A percentile compares a stretch with the other conserved stretches of the same genome.
phyloP scores from a whole-genome alignment of 1,139 yeast genomes.

The Magnusiomyces fungicola region DNA sequence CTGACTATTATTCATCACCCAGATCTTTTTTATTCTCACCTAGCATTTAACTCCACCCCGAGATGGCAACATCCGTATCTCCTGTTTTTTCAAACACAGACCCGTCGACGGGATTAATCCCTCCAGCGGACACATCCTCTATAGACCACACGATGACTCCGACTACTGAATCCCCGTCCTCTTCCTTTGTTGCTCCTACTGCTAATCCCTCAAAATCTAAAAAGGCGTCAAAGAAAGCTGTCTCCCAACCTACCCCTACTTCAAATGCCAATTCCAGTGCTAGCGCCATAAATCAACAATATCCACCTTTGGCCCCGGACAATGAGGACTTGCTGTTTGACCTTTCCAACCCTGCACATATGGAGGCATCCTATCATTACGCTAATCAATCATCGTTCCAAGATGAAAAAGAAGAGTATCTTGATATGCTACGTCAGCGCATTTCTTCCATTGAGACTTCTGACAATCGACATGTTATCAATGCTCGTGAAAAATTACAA shows the following conservation, averaged over 20 bases:
- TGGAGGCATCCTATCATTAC: constrained; percentile 16
- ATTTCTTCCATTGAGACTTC: constrained; percentile 14
- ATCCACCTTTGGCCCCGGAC: constrained; percentile 7
- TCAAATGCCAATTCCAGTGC: neutral
- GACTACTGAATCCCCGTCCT: too few species aligned
- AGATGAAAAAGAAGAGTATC: constrained; percentile 22
- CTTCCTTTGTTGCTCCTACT: neutral
- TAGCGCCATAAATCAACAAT: neutral
- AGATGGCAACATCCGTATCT: too few species aligned
- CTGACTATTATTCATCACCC: too few species aligned
- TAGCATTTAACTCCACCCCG: too few species aligned
- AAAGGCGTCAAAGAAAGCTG: neutral
- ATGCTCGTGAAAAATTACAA: constrained; percentile 15
- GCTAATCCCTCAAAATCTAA: neutral
- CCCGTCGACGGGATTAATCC: too few species aligned
- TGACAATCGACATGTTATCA: constrained; percentile 15
- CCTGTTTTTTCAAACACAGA: too few species aligned
- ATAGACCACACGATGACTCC: too few species aligned
- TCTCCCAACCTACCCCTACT: too few species aligned
- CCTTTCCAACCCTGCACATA: constrained; percentile 12
- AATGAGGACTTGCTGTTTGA: constrained; percentile 16
- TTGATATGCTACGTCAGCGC: constrained; percentile 17
- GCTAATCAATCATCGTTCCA: constrained; percentile 17
- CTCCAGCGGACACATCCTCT: too few species aligned
- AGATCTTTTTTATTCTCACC: too few species aligned